Evolutionary conservation across 192 early-diverging fungal species (phyloP), one percentile per base, ranked within the genome.

Genomic region (Glomus cerebriforme): DNA sequence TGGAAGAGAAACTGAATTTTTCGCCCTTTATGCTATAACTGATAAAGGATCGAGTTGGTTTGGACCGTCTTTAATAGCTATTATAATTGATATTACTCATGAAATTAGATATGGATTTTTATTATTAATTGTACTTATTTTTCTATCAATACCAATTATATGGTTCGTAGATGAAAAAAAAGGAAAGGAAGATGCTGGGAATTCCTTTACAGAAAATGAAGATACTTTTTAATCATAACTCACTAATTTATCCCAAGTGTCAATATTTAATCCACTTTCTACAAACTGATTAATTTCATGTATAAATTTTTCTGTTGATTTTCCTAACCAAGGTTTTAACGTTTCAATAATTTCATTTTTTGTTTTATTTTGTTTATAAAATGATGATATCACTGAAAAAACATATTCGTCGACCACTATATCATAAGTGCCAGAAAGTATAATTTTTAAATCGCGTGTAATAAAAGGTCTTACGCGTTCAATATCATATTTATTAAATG

Each of bases 1-100:
- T 22, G 92, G 92, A 7, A 73, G 81, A 29, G 92, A 93, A 79
- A 82, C 89, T 6, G 88, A 92, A 80, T 91, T 93, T 80, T 93
- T 91, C 78, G 86, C 85, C 4, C 77, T 93, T 29, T 93, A 89
- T 82, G 89, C 86, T 1, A 82, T 89, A 37, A 91, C 90, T 7
- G 91, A 92, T 81, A 91, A 92, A 77, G 91, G 92, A 9, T 84
- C 83, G 10, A 82, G 86, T 19, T 92, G 91, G 91, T 81, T 94
- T 2, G 92, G 92, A 26, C 92, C 92, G 10, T 75, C 91, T 62
- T 84, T 90, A 8, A 85, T 90, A 22, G 92, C 85, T 4, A 82
- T 83, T 26, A 91, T 92, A n/a, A 35, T 60, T 26, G 81, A 87
- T 79, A 81, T 79, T 7, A 86, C 87, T 0, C 88, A 85, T 47